Conservation (phyloP, 208 protist species). For the Balamuthia mandrillaris region DNA sequence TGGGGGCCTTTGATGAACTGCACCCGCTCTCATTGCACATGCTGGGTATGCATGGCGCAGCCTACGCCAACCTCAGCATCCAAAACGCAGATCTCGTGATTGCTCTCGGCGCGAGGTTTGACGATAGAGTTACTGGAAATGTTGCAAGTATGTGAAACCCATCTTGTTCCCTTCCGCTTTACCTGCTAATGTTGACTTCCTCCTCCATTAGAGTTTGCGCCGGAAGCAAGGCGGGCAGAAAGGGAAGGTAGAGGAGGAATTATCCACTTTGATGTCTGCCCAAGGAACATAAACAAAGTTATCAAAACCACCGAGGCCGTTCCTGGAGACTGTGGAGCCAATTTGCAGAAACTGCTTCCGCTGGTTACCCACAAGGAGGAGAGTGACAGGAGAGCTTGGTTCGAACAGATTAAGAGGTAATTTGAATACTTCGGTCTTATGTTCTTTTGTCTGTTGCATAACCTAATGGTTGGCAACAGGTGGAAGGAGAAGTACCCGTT, state of each 20-base stretch:
- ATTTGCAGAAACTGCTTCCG: conserved; percentile 39
- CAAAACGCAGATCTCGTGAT: conserved; percentile 67
- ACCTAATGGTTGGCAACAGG: too few relatives aligned
- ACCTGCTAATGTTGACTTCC: too few relatives aligned
- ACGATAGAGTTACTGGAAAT: conserved; percentile 65
- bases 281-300: conserved; percentile 60
- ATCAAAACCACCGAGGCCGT: conserved; percentile 52
- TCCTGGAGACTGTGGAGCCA: conserved; percentile 46
- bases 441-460: too few relatives aligned
- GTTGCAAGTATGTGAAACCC: too few relatives aligned
- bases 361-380: too few relatives aligned
- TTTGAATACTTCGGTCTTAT: too few relatives aligned
- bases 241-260: conserved; percentile 58
- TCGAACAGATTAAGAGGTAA: too few relatives aligned
- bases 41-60: conserved; percentile 69
- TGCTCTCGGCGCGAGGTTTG: conserved; percentile 65
- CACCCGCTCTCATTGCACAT: conserved; percentile 63
- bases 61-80: conserved; percentile 68
- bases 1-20: conserved; percentile 64
- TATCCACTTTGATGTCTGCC: conserved; percentile 66
- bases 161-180: too few relatives aligned
- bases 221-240: conserved; percentile 52
- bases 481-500: too few relatives aligned
- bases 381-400: too few relatives aligned
- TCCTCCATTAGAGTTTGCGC: conserved; percentile 69